Evolutionary conservation across 2,329 filamentous ascomycete species (phyloP).

Genomic region (Cordyceps fumosorosea): DNA sequence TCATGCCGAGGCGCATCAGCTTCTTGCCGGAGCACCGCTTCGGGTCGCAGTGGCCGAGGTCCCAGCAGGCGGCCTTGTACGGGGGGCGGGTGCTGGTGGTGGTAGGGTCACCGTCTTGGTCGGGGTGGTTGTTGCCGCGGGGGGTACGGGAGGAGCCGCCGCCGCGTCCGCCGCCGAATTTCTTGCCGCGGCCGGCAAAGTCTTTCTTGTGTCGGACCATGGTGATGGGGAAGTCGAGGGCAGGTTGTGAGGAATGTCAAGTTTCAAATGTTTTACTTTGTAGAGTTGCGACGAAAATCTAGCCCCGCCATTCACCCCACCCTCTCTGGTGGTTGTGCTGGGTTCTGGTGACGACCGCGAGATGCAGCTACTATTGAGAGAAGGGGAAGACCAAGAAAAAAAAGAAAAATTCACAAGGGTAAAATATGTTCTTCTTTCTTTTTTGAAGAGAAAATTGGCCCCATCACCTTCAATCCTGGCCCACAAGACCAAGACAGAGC

Average conservation of each 20-base stretch:
- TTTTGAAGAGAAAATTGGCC: no score
- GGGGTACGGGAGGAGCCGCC: slow-evolving; percentile 50
- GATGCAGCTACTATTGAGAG: neutral
- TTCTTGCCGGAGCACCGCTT: slow-evolving; percentile 95
- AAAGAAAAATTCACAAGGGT: no score
- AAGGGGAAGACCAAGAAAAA: no score
- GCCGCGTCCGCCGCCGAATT: slow-evolving; percentile 52
- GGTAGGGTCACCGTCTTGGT: slow-evolving; percentile 24
- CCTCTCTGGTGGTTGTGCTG: neutral
- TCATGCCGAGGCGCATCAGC: slow-evolving; percentile 83
- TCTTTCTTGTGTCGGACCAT: slow-evolving; percentile 99
- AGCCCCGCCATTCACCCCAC: slow-evolving; percentile 12
- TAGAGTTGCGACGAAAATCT: slow-evolving; percentile 6
- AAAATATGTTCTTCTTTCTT: no score
- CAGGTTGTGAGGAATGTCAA: neutral
- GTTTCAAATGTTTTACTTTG: neutral
- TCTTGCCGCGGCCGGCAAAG: slow-evolving; percentile 64
- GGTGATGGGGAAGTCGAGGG: neutral
- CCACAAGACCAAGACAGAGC: no score
- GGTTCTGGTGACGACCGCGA: neutral
- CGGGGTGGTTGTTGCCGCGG: slow-evolving; percentile 29
- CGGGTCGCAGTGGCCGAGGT: slow-evolving; percentile 93
- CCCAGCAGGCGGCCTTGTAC: slow-evolving; percentile 97
- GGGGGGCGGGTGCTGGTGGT: slow-evolving; percentile 32
- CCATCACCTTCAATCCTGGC: neutral